Evolutionary conservation across 306 rosid genomes (phyloP), one percentile per base, ranked within the genome.

Genomic region (Datisca glomerata): DNA sequence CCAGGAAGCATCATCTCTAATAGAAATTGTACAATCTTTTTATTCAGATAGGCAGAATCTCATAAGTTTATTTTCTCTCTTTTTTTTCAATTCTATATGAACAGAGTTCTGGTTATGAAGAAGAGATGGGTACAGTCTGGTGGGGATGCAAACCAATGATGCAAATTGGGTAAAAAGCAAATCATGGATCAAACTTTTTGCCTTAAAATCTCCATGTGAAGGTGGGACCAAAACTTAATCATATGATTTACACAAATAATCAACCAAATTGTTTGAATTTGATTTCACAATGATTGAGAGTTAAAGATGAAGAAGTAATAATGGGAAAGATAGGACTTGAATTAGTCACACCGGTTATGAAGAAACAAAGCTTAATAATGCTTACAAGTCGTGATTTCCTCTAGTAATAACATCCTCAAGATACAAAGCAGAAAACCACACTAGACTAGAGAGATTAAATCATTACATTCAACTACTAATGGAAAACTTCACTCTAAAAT

Each of bases 391-490:
- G 56, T 45, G 69, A 61, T 53, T 56, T 74, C 61, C 53, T 53
- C 74, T 57, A 58, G 65, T 57, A 70, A 66, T 45, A 62, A 56
- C 54, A 69, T 61, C 48, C 57, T 68, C 68, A 50, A 56, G 49
- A 56, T 60, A 55, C 67, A 61, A 25, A 47, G 50, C 60, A 53
- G 63, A 63, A 55, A 64, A 73, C 53, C 73, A 49, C 73, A 63
- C 65, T 59, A 49, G 63, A 72, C n/a, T n/a, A n/a, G n/a, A n/a
- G n/a, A n/a, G n/a, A 8, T 56, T 6, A 69, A 76, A 74, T 79
- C 73, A 76, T 79, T 79, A 58, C 54, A 67, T 41, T 63, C 67
- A 69, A 61, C 63, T 50, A 71, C 71, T 53, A 49, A 60, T 27
- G 73, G 61, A 72, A 68, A 69, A 45, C 57, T 52, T 51, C 49